phyloP scores from a whole-genome alignment of 805 yeast genomes.

The Cyberlindnera euphorbiiphila region DNA sequence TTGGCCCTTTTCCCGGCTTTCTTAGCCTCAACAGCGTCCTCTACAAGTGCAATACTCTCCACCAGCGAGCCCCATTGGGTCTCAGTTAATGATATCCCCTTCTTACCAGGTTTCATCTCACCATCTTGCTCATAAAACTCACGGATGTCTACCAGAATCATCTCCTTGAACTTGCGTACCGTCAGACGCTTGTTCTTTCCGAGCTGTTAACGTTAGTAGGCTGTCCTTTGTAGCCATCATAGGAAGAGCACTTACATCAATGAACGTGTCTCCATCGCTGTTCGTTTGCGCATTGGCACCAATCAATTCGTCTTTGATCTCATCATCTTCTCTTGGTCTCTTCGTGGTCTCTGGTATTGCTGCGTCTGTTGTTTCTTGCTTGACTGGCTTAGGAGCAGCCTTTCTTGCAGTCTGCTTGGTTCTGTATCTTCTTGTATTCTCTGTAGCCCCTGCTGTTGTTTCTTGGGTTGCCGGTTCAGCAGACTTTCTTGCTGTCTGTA shows the following conservation, averaged over 20 bases:
- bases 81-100: slow-evolving; percentile 60
- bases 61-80: slow-evolving; percentile 51
- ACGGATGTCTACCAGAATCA: slow-evolving; percentile 72
- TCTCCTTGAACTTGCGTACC: slow-evolving; percentile 66
- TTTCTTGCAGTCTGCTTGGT: no score
- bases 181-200: slow-evolving; percentile 66
- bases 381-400: no score
- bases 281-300: slow-evolving; percentile 1
- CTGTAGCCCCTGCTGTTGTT: no score
- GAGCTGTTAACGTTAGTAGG: slow-evolving; percentile 30
- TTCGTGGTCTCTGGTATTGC: no score
- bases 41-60: slow-evolving; percentile 43
- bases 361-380: no score
- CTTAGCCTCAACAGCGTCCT: slow-evolving; percentile 47
- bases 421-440: no score
- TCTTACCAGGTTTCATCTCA: slow-evolving; percentile 75
- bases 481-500: no score
- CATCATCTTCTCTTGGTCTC: no score
- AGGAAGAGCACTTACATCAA: slow-evolving; percentile 12
- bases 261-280: slow-evolving; percentile 11
- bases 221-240: not conserved
- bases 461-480: no score
- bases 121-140: slow-evolving; percentile 70
- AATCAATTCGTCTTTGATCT: not conserved
- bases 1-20: no score